Evolutionary conservation across 2,329 filamentous ascomycete genomes (phyloP).

Genomic region (Diaporthe aspalathi): DNA sequence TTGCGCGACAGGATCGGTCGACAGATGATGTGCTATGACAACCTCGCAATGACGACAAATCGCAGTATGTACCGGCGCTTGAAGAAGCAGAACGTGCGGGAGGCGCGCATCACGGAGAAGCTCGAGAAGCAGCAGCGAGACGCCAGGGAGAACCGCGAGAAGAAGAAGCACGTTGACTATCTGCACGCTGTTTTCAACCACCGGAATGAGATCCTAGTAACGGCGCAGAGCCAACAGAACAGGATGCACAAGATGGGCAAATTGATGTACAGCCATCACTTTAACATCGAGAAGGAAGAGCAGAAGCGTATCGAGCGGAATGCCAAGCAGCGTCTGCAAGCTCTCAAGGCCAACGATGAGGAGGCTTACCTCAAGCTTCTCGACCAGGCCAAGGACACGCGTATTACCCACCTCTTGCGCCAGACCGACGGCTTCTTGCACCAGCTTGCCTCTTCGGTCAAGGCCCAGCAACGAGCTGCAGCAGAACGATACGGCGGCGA

Average conservation of each 20-base stretch:
- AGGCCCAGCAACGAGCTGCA: conserved; percentile 88
- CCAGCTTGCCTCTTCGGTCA: conserved; percentile 93
- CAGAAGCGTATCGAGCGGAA: conserved; percentile 98
- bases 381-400: conserved; percentile 98
- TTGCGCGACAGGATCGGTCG: conserved; percentile 88
- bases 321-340: conserved; percentile 98
- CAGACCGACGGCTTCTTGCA: conserved; percentile 98
- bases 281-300: conserved; percentile 98
- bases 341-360: conserved; percentile 98
- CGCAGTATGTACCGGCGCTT: conserved; percentile 88
- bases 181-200: conserved; percentile 88
- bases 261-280: conserved; percentile 89
- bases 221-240: conserved; percentile 73
- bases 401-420: conserved; percentile 95
- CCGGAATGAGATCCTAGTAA: conserved; percentile 79
- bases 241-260: conserved; percentile 89
- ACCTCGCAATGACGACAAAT: conserved; percentile 96
- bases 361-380: conserved; percentile 98
- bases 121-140: conserved; percentile 99
- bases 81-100: conserved; percentile 96
- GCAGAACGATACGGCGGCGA: conserved; percentile 82
- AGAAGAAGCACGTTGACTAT: conserved; percentile 96
- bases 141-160: conserved; percentile 93
- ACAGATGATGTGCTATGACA: conserved; percentile 95
- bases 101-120: conserved; percentile 97